These are phyloP conservation scores for Stagonosporopsis tanaceti DNA, from an alignment of 2,329 filamentous ascomycete genomes.

Conservation along the genomic window DNA sequence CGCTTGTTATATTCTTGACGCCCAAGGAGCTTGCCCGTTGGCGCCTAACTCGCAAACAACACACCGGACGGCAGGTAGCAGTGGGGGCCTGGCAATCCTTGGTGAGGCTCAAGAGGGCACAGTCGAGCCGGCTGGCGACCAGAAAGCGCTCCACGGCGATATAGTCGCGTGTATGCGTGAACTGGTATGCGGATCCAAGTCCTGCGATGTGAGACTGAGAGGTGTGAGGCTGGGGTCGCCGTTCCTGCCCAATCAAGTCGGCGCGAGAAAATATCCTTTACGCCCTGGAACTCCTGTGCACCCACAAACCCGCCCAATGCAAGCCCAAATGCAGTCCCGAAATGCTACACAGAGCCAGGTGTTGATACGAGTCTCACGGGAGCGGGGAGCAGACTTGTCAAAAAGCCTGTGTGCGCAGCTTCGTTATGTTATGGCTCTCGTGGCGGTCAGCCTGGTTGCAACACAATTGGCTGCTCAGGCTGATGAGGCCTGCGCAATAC, in stretches of 20 bases:
- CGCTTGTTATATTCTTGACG: constrained; percentile 35
- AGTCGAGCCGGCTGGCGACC: constrained; percentile 23
- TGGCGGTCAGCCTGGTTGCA: constrained; percentile 39
- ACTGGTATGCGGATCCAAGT: constrained; percentile 25
- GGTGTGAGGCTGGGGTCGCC: constrained; percentile 10
- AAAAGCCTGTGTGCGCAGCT: constrained; percentile 26
- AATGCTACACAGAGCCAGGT: constrained; percentile 23
- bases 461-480: constrained; percentile 13
- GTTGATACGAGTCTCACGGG: constrained; percentile 25
- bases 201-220: constrained; percentile 7
- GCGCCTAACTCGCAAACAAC: constrained; percentile 31
- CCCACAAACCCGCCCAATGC: constrained; percentile 12
- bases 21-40: constrained; percentile 40
- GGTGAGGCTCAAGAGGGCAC: constrained; percentile 33
- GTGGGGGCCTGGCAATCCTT: constrained; percentile 3
- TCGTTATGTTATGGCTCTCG: constrained; percentile 26
- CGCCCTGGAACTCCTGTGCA: constrained; percentile 18
- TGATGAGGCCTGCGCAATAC: constrained; percentile 28
- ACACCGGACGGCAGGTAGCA: constrained; percentile 18
- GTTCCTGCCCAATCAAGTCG: constrained; percentile 12
- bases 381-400: constrained; percentile 23
- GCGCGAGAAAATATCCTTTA: constrained; percentile 9
- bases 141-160: constrained; percentile 8
- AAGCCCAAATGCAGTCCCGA: constrained; percentile 17
- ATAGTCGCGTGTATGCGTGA: not conserved